Evolutionary conservation across 2,329 filamentous ascomycete genomes (phyloP).

Genomic region (Sporothrix humicola): DNA sequence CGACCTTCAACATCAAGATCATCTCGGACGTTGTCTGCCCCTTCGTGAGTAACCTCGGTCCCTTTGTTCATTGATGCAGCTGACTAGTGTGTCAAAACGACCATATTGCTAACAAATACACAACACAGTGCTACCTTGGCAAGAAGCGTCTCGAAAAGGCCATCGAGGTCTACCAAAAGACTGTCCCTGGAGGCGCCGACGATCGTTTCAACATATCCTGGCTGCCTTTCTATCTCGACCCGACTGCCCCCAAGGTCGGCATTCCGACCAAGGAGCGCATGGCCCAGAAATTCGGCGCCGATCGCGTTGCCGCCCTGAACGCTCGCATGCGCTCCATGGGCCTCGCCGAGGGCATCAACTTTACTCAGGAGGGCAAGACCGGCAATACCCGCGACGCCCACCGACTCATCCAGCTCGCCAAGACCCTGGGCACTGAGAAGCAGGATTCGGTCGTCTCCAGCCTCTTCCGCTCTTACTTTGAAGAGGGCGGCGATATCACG

Average conservation of each 20-base stretch:
- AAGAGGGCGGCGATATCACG: slow-evolving; percentile 68
- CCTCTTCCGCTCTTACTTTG: slow-evolving; percentile 70
- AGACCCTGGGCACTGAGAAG: slow-evolving; percentile 47
- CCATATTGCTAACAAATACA: slow-evolving; percentile 40
- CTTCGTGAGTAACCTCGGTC: slow-evolving; percentile 47
- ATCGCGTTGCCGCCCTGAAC: slow-evolving; percentile 49
- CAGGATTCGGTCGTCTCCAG: slow-evolving; percentile 60
- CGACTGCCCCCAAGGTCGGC: slow-evolving; percentile 58
- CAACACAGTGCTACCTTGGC: slow-evolving; percentile 72
- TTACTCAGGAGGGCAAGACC: slow-evolving; percentile 71
- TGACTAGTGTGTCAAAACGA: not conserved
- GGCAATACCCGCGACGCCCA: slow-evolving; percentile 83
- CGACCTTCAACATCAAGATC: slow-evolving; percentile 75
- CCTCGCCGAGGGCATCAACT: slow-evolving; percentile 70
- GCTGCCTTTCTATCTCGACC: slow-evolving; percentile 82
- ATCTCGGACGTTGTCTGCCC: slow-evolving; percentile 85
- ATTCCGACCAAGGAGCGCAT: slow-evolving; percentile 59
- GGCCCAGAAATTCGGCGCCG: slow-evolving; percentile 68
- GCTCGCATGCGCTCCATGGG: slow-evolving; percentile 61
- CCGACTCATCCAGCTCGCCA: slow-evolving; percentile 72
- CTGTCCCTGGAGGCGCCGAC: slow-evolving; percentile 60
- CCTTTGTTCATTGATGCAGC: not conserved
- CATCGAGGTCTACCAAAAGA: slow-evolving; percentile 68
- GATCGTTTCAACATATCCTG: slow-evolving; percentile 77
- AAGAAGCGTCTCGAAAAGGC: slow-evolving; percentile 75